Evolutionary conservation across 2,329 filamentous ascomycete species (phyloP), one percentile per base, ranked within the genome.

Genomic region (Diplodia intermedia): DNA sequence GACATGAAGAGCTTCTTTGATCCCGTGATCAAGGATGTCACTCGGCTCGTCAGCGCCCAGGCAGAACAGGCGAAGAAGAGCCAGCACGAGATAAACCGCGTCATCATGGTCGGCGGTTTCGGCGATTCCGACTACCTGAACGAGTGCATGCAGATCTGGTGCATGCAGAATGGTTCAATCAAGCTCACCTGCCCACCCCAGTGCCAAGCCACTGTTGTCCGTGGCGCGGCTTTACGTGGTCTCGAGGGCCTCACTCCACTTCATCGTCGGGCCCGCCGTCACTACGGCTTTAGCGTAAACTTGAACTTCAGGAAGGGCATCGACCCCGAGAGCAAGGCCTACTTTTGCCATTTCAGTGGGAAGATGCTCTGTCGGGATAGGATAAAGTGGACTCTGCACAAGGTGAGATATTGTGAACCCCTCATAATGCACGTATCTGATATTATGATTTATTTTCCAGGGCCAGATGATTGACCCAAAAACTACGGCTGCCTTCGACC

Each of bases 21-120:
- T 1, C 65, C 66, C 8, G 70, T 70, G 2, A 23, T 70, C 18
- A n/a, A 43, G 0, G 33, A 67, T 1, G 63, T 71, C 29, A 60
- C 49, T 8, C 33, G n/a, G 26, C 65, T 71, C 2, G 36, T 71
- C 0, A 12, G 20, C 6, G 20, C 61, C 23, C 55, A 69, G 36
- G 36, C 49, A 6, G 55, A 55, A 2, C 7, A 43, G 0, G 60
- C 68, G 2, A 29, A 55, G 7, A 36, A 50, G 12, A n/a, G 31
- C 7, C 20, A 31, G 7, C 52, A 38, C 3, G 1, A 29, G 7
- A 55, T 68, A 15, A 14, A 49, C 18, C 67, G 56, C 7, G 31
- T 70, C 47, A 70, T 70, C 29, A 65, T 70, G 15, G 69, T 70
- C 9, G 69, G 69, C 5, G 69, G 69, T 7, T 70, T 70, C 33